Conservation (phyloP, 768 basidiomycete species). For the Lactarius quietus region DNA sequence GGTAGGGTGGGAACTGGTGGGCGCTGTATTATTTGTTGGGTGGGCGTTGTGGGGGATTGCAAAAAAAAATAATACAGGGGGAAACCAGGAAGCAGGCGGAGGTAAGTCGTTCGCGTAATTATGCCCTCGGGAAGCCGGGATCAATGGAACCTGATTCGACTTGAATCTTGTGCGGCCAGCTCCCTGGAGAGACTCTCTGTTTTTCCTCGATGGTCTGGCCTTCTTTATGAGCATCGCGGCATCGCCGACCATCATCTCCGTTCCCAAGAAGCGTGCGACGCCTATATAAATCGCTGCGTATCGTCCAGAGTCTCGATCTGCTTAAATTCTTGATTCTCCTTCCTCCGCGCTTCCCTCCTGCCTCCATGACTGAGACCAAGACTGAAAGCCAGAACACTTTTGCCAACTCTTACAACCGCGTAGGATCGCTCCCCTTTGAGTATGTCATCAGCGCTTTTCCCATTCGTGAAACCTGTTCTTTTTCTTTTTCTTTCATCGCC, state of each 20-base stretch:
- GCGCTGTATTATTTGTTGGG: conserved; percentile 23
- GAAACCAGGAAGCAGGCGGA: conserved; percentile 16
- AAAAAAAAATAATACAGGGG: conserved; percentile 13
- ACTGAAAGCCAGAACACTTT: conserved; percentile 15
- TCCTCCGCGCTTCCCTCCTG: conserved; percentile 26
- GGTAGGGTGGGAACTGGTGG: conserved; percentile 17
- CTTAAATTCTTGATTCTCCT: conserved; percentile 24
- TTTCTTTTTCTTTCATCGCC: neutral
- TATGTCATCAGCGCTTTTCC: conserved; percentile 8
- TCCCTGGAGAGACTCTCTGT: conserved; percentile 15
- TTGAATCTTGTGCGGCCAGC: conserved; percentile 23
- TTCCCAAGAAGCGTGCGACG: conserved; percentile 22
- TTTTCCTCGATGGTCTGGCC: conserved; percentile 25
- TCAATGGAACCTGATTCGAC: conserved; percentile 26
- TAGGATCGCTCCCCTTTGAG: conserved; percentile 21
- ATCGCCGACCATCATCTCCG: conserved; percentile 25
- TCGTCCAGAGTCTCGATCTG: conserved; percentile 22
- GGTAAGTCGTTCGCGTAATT: conserved; percentile 26
- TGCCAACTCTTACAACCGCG: conserved; percentile 13
- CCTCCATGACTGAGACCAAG: conserved; percentile 25
- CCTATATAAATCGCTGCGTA: conserved; percentile 24
- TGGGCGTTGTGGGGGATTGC: conserved; percentile 15
- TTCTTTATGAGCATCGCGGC: conserved; percentile 25
- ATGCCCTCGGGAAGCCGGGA: conserved; percentile 25
- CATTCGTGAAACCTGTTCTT: neutral